Conservation (phyloP, 2,329 filamentous ascomycete genomes). For the Diplocarpon mali region DNA sequence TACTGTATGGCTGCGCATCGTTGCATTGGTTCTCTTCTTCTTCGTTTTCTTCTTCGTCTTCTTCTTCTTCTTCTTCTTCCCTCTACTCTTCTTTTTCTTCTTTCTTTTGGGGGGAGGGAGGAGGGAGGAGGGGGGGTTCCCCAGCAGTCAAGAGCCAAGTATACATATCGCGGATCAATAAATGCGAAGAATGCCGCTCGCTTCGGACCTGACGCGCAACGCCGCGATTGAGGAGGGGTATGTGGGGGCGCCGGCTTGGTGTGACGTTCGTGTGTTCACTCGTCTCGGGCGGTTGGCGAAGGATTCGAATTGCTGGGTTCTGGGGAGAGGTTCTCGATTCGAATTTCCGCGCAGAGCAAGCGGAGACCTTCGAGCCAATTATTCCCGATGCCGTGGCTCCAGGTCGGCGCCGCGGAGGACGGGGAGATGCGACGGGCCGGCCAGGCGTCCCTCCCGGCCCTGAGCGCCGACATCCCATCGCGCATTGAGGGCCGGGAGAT, state of each 20-base stretch:
- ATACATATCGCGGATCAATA: too few species aligned
- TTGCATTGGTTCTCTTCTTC: too few species aligned
- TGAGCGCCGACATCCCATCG: conserved; percentile 39
- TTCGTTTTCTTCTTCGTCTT: too few species aligned
- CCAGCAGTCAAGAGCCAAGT: too few species aligned
- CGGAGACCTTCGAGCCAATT: background rate
- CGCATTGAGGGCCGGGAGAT: conserved; percentile 39
- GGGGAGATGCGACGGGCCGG: conserved; percentile 42
- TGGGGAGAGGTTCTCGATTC: too few species aligned
- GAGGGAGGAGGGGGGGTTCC: too few species aligned
- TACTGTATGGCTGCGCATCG: too few species aligned
- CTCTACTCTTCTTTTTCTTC: too few species aligned
- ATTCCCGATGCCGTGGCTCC: background rate
- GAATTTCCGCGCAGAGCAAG: background rate
- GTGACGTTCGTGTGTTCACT: conserved; percentile 30
- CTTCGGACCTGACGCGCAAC: conserved; percentile 32
- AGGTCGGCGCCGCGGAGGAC: conserved; percentile 43
- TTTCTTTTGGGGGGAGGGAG: too few species aligned
- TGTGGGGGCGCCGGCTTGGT: conserved; percentile 37
- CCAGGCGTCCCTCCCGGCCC: conserved; percentile 38
- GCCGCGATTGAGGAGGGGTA: conserved; percentile 18
- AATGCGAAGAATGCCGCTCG: conserved; percentile 24
- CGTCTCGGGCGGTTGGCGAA: background rate
- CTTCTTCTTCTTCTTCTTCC: too few species aligned
- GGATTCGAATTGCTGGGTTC: too few species aligned